Evolutionary conservation across 129 eudicot species (phyloP), one percentile per base, ranked within the genome.

Genomic region (Solidago caesia): DNA sequence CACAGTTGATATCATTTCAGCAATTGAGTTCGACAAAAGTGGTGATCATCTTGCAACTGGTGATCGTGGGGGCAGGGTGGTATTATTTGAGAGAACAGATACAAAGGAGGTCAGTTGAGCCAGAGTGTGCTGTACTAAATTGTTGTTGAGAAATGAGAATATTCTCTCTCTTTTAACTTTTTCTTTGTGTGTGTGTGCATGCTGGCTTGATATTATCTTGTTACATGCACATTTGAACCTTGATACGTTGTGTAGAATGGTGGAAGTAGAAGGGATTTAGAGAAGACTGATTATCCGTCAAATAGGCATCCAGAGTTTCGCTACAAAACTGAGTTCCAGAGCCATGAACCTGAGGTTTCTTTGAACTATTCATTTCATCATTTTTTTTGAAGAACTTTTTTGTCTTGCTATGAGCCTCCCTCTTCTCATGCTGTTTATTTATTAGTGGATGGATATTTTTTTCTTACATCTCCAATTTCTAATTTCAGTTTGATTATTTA

Each of bases 31-130:
- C 76, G 99, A 95, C 84, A 95, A 84, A 89, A 82, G 90, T 74
- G 99, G 99, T 70, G 97, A 95, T 84, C 99, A 95, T 81, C 97
- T 95, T 78, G 99, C 97, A 68, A 95, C 99, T 61, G 99, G 99
- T 87, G 99, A 95, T 43, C 97, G 97, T 65, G 99, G 99, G 75
- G 99, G 99, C 71, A 85, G 99, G 69, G 99, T 95, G 67, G 99
- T 95, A 44, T 89, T 95, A 81, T 95, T 95, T 71, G 99, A 95
- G 80, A 95, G 99, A 79, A 85, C 97, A 7, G 99, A 95, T 76
- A 75, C 84, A 46, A 95, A 89, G 73, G 96, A 91, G 91, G 99
- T 91, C 64, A 68, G 85, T 73, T 68, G 64, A 61, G 58, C 58
- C 81, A 8, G 25, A 56, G 25, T 57, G 59, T 58, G 39, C 47